Evolutionary conservation across 2,329 filamentous ascomycete genomes (phyloP), one percentile per base, ranked within the genome.

Genomic region (Verticillium isaacii): DNA sequence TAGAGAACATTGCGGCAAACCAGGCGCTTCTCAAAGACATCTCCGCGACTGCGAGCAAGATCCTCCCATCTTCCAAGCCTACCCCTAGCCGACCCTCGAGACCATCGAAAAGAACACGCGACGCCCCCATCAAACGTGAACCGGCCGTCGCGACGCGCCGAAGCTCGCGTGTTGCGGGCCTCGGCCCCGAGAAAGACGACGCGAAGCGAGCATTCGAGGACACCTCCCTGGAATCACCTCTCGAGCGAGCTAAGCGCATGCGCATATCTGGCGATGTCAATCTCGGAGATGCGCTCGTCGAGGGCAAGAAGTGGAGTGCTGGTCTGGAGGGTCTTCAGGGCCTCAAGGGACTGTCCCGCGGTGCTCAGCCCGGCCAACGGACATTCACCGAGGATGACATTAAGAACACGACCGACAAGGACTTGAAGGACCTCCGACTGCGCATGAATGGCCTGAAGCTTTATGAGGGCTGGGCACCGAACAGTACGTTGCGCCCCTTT

Each of bases 331-430:
- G 92, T 58, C 78, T 93, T 25, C 79, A 78, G 57, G 74, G 75
- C 2, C 80, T 93, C 23, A 80, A 78, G 63, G 73, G 74, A 2
- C 77, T 89, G 1, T 73, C 82, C 29, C 84, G 83, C 70, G 91
- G 84, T 2, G 92, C 93, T 0, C 87, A 90, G 66, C 92, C 93
- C 0, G 92, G 94, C 57, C 83, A 92, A 60, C 82, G 92, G 23
- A 98, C 94, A 0, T 98, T 98, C 70, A 89, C 86, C 0, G 87
- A 90, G n/a, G 88, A 93, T 1, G 91, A 97, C 73, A 84, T 95
- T 5, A 88, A 89, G 64, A 86, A 92, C 65, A 96, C 92, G 0
- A 88, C 85, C 0, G 88, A 97, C 69, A 88, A 90, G 68, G 88
- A 89, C 25, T 71, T 98, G 8, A 90, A 89, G 70, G 83, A 84